Conservation (phyloP, 352 stramenopile genomes). For the Globisporangium paddicum region DNA sequence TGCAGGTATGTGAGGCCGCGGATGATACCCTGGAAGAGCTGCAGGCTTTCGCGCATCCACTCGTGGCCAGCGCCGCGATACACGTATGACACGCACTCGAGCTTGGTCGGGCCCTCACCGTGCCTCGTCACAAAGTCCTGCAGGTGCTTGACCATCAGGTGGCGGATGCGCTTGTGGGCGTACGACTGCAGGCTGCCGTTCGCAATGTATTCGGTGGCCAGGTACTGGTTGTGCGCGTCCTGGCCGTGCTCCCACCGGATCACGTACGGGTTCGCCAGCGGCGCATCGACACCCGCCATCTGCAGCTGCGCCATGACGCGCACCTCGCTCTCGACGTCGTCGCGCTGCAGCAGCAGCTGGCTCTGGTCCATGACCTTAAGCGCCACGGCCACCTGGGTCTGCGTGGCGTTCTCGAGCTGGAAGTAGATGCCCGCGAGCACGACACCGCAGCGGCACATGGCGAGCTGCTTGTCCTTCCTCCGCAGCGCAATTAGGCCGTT, state of each 20-base stretch:
- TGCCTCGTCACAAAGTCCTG: conserved; percentile 60
- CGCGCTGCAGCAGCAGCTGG: conserved; percentile 62
- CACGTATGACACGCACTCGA: conserved; percentile 80
- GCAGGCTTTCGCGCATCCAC: conserved; percentile 72
- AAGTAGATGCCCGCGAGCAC: conserved; percentile 80
- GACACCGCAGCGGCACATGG: conserved; percentile 73
- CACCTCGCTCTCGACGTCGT: conserved; percentile 80
- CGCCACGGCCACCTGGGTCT: conserved; percentile 54
- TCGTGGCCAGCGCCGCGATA: conserved; percentile 65
- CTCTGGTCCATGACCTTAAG: conserved; percentile 80
- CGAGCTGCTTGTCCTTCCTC: conserved; percentile 59
- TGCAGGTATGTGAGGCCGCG: conserved; percentile 75
- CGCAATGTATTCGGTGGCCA: conserved; percentile 76
- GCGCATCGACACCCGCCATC: conserved; percentile 66
- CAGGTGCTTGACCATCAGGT: conserved; percentile 67
- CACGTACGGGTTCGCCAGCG: conserved; percentile 62
- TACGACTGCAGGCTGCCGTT: conserved; percentile 76
- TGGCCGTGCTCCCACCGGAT: conserved; percentile 75
- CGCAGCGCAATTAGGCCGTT: conserved; percentile 69
- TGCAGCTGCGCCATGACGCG: conserved; percentile 79
- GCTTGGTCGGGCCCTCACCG: conserved; percentile 54
- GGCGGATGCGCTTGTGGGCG: conserved; percentile 62
- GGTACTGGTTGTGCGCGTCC: conserved; percentile 73
- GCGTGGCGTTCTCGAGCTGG: conserved; percentile 34
- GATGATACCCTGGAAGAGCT: conserved; percentile 65